These are phyloP conservation scores for Hirschioporus abietinus DNA, from an alignment of 768 basidiomycete species.

Conservation along the genomic window DNA sequence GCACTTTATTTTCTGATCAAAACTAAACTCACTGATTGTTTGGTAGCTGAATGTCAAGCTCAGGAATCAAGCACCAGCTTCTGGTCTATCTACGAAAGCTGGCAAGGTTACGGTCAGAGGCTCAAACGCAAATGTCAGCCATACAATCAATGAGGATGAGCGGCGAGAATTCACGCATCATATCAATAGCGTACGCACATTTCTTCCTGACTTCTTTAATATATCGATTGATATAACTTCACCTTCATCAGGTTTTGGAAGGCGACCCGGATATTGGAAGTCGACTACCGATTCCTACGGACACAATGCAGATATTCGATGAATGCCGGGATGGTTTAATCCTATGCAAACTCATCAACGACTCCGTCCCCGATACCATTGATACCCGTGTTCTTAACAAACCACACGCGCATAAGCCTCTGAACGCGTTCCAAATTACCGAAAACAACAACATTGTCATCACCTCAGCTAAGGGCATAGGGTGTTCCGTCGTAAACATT, in stretches of 20 bases:
- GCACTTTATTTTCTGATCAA: constrained; percentile 20
- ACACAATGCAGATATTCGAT: constrained; percentile 98
- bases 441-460: constrained; percentile 99
- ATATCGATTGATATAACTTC: background rate
- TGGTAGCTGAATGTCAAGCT: constrained; percentile 78
- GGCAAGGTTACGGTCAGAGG: constrained; percentile 95
- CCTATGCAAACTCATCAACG: constrained; percentile 97
- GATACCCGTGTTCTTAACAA: constrained; percentile 98
- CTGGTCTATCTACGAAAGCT: constrained; percentile 54
- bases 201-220: constrained; percentile 4
- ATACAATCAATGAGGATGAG: constrained; percentile 98
- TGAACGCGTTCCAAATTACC: constrained; percentile 98
- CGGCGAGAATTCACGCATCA: constrained; percentile 95
- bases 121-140: constrained; percentile 91
- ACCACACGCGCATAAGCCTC: constrained; percentile 66
- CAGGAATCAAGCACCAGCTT: constrained; percentile 23
- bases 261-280: constrained; percentile 80
- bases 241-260: constrained; percentile 66
- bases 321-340: constrained; percentile 94
- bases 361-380: constrained; percentile 98
- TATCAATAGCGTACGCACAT: constrained; percentile 76
- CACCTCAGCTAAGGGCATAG: constrained; percentile 95
- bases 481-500: constrained; percentile 98
- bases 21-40: background rate
- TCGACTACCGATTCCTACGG: constrained; percentile 87